Evolutionary conservation across 768 basidiomycete species (phyloP).

Genomic region (Boletus fagicola): DNA sequence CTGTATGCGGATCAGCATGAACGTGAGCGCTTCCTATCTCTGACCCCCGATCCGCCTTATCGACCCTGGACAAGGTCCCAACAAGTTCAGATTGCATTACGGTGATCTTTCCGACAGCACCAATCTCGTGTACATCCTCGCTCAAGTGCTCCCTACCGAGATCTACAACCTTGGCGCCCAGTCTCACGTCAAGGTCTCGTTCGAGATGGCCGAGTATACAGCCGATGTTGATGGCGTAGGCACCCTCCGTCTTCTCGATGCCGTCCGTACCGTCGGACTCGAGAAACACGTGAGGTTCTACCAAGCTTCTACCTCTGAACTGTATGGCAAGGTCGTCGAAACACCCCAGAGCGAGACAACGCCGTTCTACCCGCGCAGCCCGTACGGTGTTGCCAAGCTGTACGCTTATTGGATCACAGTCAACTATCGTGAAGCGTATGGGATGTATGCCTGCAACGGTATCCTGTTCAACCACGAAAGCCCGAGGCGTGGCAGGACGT

Average conservation of each 20-base stretch:
- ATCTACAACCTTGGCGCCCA: slow-evolving; percentile 98
- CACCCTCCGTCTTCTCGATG: slow-evolving; percentile 92
- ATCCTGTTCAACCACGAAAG: slow-evolving; percentile 99
- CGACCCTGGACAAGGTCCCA: slow-evolving; percentile 47
- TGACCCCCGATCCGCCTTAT: not conserved
- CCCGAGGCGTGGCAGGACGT: slow-evolving; percentile 89
- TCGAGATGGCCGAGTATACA: slow-evolving; percentile 99
- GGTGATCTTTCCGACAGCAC: slow-evolving; percentile 95
- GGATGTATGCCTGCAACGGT: slow-evolving; percentile 95
- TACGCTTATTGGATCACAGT: slow-evolving; percentile 90
- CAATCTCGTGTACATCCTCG: slow-evolving; percentile 95
- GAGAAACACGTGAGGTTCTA: slow-evolving; percentile 94
- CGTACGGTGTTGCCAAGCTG: slow-evolving; percentile 94
- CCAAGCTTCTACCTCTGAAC: slow-evolving; percentile 95
- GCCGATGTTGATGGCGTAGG: slow-evolving; percentile 96
- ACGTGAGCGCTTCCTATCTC: slow-evolving; percentile 47
- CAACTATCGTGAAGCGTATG: slow-evolving; percentile 93
- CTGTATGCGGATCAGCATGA: slow-evolving; percentile 93
- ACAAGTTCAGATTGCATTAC: slow-evolving; percentile 82
- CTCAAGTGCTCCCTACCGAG: slow-evolving; percentile 91
- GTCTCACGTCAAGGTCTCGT: slow-evolving; percentile 98
- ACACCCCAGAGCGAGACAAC: slow-evolving; percentile 95
- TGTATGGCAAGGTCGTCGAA: slow-evolving; percentile 96
- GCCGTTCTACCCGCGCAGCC: slow-evolving; percentile 97
- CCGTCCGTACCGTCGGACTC: slow-evolving; percentile 92